Evolutionary conservation across 805 yeast species (phyloP).

Genomic region (Pichia cabralensis): DNA sequence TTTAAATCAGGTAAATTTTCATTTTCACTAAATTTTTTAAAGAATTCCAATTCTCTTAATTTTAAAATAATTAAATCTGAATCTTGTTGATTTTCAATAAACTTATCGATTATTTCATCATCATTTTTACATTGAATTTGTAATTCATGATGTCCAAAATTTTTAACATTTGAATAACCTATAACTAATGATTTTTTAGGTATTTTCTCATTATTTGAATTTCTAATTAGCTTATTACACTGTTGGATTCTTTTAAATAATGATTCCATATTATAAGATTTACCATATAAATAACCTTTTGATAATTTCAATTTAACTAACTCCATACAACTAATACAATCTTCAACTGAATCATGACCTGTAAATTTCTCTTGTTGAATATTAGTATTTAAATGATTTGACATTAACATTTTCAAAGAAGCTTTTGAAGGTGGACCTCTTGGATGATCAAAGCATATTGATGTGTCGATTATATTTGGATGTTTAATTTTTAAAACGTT

Average conservation of each 20-base stretch:
- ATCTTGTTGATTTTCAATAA: constrained; percentile 27
- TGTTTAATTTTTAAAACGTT: constrained; percentile 63
- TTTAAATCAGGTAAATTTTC: constrained; percentile 9
- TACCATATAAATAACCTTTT: constrained; percentile 62
- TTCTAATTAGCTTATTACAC: constrained; percentile 15
- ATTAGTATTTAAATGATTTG: constrained; percentile 38
- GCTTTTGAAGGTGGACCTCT: constrained; percentile 79
- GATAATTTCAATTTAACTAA: constrained; percentile 58
- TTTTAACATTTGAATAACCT: constrained; percentile 13
- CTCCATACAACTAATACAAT: constrained; percentile 71
- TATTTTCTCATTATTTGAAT: constrained; percentile 15
- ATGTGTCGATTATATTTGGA: constrained; percentile 69
- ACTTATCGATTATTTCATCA: constrained; percentile 41
- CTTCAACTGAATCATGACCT: constrained; percentile 87
- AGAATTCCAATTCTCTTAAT: constrained; percentile 49
- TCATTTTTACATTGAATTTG: constrained; percentile 44
- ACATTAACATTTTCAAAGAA: constrained; percentile 61
- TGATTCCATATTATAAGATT: constrained; percentile 31
- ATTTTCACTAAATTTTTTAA: constrained; percentile 20
- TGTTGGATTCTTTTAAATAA: constrained; percentile 30
- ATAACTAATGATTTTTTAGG: constrained; percentile 21
- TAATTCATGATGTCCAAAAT: constrained; percentile 19
- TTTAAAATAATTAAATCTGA: constrained; percentile 44
- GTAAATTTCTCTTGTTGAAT: constrained; percentile 67
- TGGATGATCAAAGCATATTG: constrained; percentile 67